phyloP scores from a whole-genome alignment of 2,329 filamentous ascomycete species.

The Epichloe baconii region DNA sequence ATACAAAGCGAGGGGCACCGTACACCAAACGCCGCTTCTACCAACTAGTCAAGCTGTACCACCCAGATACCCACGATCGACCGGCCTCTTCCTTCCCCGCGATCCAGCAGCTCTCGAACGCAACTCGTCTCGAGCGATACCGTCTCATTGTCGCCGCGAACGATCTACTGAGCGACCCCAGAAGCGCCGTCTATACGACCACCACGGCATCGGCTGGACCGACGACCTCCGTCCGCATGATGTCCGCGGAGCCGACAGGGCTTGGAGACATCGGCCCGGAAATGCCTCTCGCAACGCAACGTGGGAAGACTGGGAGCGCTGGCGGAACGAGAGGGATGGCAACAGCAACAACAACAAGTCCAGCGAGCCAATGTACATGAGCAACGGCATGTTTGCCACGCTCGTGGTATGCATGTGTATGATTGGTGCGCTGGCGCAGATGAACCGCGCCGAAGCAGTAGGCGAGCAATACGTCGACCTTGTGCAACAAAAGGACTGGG shows the following conservation, averaged over 20 bases:
- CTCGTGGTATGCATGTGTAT: constrained; percentile 58
- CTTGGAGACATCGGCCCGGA: constrained; percentile 35
- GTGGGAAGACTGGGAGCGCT: constrained; percentile 95
- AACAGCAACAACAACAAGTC: constrained; percentile 21
- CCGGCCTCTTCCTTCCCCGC: constrained; percentile 5
- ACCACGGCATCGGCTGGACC: constrained; percentile 69
- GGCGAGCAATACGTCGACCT: constrained; percentile 51
- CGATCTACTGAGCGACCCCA: constrained; percentile 67
- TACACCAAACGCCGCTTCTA: constrained; percentile 83
- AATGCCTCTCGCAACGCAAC: constrained; percentile 62
- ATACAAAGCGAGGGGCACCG: constrained; percentile 39
- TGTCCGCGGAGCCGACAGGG: constrained; percentile 27
- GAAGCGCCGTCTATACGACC: constrained; percentile 72
- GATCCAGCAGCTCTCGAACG: constrained; percentile 26
- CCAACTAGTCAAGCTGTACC: constrained; percentile 88
- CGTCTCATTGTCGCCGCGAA: constrained; percentile 79
- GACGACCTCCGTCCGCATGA: constrained; percentile 40
- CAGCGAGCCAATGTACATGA: constrained; percentile 50
- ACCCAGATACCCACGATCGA: constrained; percentile 57
- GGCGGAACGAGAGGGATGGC: constrained; percentile 45
- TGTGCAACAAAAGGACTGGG: constrained; percentile 50
- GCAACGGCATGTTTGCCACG: constrained; percentile 61
- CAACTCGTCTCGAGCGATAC: constrained; percentile 73
- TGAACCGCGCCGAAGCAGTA: constrained; percentile 51
- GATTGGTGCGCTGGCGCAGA: constrained; percentile 60